Base-by-base conservation (phyloP, 2,329 filamentous ascomycete genomes). In the Cadophora malorum region DNA sequence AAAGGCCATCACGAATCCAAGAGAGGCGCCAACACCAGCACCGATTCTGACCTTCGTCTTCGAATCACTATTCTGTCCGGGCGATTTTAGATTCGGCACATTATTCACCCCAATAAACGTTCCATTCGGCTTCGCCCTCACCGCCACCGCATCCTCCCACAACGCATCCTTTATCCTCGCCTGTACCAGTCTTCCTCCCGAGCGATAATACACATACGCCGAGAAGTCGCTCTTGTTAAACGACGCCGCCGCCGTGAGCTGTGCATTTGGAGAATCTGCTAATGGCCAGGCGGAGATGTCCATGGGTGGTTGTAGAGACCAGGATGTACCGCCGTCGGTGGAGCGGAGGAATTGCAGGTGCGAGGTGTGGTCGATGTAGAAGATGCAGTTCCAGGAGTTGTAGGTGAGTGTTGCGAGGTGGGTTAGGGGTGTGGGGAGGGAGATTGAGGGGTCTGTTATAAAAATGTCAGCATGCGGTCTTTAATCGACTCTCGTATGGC, bases 281-380 rank as follows among this genome's bases (percentile, higher is more conserved):
- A 52, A 14, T 9, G 60, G 60, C 60, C 60, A 64, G 21, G 12
- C 14, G 6, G 31, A 19, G 21, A 38, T 14, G 12, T 25, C 52
- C 49, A 28, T 38, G 14, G 19, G 25, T 41, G 61, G 61, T 31
- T 64, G 61, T 4, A 41, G 31, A 3, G n/a, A 25, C 49, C 49
- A 64, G 10, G 8, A 55, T 6, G 5, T 2, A 0, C 49, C 61
- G 16, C 31, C 10, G 33, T 64, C 33, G 14, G 41, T 45, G 49
- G 61, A 53, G 33, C 61, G 61, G 8, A 64, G 12, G 25, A 53
- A 55, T 31, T 64, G 61, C 0, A 64, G 33, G 21, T 45, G 33
- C 0, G 31, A 31, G 19, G 19, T 45, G 7, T 5, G 25, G 33
- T 64, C 61, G 61, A 64, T 64, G 61, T 64, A 64, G 49, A 64